phyloP scores from a whole-genome alignment of 768 basidiomycete species.

The Ephemerocybe angulata region DNA sequence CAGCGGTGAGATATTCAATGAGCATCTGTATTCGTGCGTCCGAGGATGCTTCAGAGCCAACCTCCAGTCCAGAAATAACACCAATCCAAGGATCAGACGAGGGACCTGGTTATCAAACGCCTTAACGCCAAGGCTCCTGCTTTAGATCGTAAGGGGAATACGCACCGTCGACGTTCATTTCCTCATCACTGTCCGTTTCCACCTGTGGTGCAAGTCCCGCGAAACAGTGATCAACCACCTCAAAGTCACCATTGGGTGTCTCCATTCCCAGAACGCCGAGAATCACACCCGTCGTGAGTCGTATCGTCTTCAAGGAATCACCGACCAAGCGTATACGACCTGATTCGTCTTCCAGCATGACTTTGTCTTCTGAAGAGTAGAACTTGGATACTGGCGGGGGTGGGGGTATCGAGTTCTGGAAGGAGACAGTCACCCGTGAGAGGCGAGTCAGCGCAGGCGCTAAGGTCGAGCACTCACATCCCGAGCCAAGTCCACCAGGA shows the following conservation, averaged over 20 bases:
- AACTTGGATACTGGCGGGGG: constrained; percentile 76
- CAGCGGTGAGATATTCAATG: constrained; percentile 86
- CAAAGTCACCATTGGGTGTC: constrained; percentile 85
- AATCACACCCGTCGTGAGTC: constrained; percentile 88
- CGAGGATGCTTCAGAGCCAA: constrained; percentile 58
- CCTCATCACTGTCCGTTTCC: constrained; percentile 26
- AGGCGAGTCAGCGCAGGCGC: background rate
- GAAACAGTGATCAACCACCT: constrained; percentile 86
- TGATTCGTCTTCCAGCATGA: constrained; percentile 95
- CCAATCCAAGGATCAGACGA: constrained; percentile 75
- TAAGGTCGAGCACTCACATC: constrained; percentile 55
- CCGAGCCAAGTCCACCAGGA: constrained; percentile 90
- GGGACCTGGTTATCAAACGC: constrained; percentile 7
- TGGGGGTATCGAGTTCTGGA: constrained; percentile 83
- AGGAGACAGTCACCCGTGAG: background rate
- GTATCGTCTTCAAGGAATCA: constrained; percentile 52
- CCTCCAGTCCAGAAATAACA: constrained; percentile 77
- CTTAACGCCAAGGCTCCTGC: constrained; percentile 1
- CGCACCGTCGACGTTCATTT: constrained; percentile 74
- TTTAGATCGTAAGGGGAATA: constrained; percentile 7
- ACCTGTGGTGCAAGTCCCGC: constrained; percentile 76
- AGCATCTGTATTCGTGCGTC: constrained; percentile 82
- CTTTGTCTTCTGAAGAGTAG: constrained; percentile 68
- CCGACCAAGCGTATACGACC: constrained; percentile 90
- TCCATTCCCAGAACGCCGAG: constrained; percentile 89